Conservation (phyloP, 352 stramenopile genomes). For the Phytophthora sansomeana region DNA sequence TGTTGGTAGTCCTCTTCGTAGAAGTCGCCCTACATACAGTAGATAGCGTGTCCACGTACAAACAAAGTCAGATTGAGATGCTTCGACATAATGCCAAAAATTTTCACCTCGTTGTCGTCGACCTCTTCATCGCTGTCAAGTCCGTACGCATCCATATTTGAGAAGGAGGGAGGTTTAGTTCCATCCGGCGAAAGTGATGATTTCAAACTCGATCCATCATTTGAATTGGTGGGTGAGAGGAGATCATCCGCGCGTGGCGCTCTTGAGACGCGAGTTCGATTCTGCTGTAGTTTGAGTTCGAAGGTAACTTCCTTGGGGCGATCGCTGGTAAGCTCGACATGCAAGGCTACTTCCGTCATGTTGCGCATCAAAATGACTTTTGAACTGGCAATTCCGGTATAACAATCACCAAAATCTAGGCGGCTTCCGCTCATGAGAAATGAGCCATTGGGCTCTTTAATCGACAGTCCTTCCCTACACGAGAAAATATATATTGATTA, state of each 20-base stretch:
- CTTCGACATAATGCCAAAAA: background rate
- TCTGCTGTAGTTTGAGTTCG: conserved; percentile 85
- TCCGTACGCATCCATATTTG: conserved; percentile 65
- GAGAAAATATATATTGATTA: background rate
- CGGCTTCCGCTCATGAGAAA: conserved; percentile 90
- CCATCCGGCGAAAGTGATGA: conserved; percentile 70
- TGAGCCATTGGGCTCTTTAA: conserved; percentile 85
- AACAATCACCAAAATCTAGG: conserved; percentile 91
- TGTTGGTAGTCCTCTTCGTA: conserved; percentile 81
- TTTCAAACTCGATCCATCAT: conserved; percentile 78
- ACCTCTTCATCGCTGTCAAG: conserved; percentile 87
- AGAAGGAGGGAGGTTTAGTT: conserved; percentile 63
- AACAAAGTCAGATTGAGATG: conserved; percentile 8
- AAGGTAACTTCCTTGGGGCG: conserved; percentile 90
- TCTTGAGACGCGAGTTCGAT: conserved; percentile 69
- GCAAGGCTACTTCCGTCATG: conserved; percentile 82
- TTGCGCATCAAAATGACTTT: conserved; percentile 88
- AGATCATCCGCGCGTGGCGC: conserved; percentile 66
- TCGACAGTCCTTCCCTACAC: conserved; percentile 85
- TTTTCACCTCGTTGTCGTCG: conserved; percentile 84
- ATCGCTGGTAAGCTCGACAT: conserved; percentile 89
- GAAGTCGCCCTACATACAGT: conserved; percentile 59
- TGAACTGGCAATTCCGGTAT: conserved; percentile 82
- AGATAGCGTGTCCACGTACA: background rate
- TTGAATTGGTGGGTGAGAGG: conserved; percentile 76